Base-by-base conservation (phyloP, 2,329 filamentous ascomycete genomes). In the Colletotrichum sp. region DNA sequence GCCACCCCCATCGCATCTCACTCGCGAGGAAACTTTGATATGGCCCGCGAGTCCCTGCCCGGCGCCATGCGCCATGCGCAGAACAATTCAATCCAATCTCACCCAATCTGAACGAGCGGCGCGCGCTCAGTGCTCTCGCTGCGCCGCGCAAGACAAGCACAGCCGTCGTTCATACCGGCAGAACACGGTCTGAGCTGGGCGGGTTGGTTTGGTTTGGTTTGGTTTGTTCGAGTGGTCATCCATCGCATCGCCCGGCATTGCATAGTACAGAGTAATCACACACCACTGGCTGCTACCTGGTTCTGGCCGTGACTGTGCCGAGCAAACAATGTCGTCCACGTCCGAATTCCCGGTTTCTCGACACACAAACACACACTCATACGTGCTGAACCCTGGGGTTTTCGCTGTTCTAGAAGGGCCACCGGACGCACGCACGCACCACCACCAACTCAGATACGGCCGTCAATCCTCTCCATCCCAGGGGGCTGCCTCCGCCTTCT, bases 271-370 rank as follows among this genome's bases (percentile, higher is more conserved):
- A 52, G 44, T 52, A 34, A 66, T 22, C 30, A 61, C 49, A 49
- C 44, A 61, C 49, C 61, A 65, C 34, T 39, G 11, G 32, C 32
- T 44, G 25, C 25, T 29, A 52, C 44, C n/a, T 52, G 61, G 27
- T 34, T 29, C 22, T 29, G 39, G 65, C 30, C 27, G 49, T 12
- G 19, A 39, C 55, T 39, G 25, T 29, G 36, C 27, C 15, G 39
- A 75, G 39, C 63, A 75, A 75, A 72, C 69, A 49, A 63, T 52
- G n/a, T 30, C 59, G 32, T 22, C 30, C 66, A 55, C 19, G 63
- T 44, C 44, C 44, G 32, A 22, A 73, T 52, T 55, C 36, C n/a
- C 70, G 44, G 9, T 39, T 64, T 36, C n/a, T 11, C n/a, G 29
- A 9, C 36, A 44, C 22, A 34, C n/a, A 34, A 29, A 36, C 22